Evolutionary conservation across 2,329 filamentous ascomycete genomes (phyloP), one percentile per base, ranked within the genome.

Genomic region (Colletotrichum orchidophilum): DNA sequence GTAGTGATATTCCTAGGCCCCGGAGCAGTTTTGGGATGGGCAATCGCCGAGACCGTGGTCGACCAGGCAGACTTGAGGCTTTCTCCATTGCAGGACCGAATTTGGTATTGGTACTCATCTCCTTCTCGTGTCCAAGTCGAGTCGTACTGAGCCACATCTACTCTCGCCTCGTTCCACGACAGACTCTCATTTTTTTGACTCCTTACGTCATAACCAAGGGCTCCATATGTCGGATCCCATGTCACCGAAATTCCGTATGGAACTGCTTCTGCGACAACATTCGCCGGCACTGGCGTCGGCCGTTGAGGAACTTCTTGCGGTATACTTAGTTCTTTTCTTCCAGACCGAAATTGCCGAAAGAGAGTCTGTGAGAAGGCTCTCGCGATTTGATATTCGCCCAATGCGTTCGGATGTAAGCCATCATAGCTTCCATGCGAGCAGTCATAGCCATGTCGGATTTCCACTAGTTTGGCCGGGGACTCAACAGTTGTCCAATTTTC

Each of bases 321-420:
- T 0, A 81, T 73, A 2, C 18, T 55, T 5, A 80, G 70, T 11
- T 71, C 66, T 2, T 8, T 60, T 3, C n/a, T 63, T 2, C 78
- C 78, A 31, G 80, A 33, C 26, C 59, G 49, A 27, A 78, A 79
- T 8, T 65, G 54, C 0, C 75, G 58, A 29, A 76, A 50, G 11
- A 84, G 76, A 8, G 77, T 76, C 11, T 72, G 62, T 2, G 79
- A 77, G 74, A 84, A 85, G 11, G 82, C 82, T 53, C 78, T 74
- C 3, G 83, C 82, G 61, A 85, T 82, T 65, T 84, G 77, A 71
- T 77, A 83, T 59, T 85, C 83, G 18, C 82, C 83, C 1, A 80
- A 74, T 6, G 78, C 77, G 58, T 81, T 82, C 0, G 83, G 83
- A 64, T 86, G 83, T 9, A 85, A 73, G 11, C 83, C 83, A 74